Conservation (phyloP, 2,329 filamentous ascomycete species). For the Didymella pinodella region DNA sequence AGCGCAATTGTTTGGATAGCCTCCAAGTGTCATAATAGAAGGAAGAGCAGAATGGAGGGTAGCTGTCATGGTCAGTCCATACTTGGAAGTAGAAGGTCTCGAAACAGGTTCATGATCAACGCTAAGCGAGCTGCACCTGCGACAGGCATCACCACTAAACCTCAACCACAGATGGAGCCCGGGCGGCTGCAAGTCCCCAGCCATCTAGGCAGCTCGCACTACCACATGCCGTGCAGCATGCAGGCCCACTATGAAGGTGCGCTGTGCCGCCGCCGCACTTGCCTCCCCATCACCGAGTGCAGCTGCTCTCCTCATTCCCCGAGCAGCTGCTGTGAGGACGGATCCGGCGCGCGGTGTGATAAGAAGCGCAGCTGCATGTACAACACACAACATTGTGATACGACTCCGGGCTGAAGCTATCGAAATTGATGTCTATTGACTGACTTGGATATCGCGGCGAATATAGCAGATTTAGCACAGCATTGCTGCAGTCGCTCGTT, state of each 20-base stretch:
- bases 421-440: slow-evolving; percentile 2
- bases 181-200: slow-evolving; percentile 1
- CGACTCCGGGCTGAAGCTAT: not conserved
- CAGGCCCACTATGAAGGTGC: slow-evolving; percentile 5
- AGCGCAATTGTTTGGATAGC: not conserved
- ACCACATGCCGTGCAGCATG: slow-evolving; percentile 6
- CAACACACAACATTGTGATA: slow-evolving; percentile 13
- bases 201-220: slow-evolving; percentile 9
- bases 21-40: not conserved
- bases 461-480: slow-evolving; percentile 8
- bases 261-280: slow-evolving; percentile 13
- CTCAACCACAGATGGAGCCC: slow-evolving; percentile 3
- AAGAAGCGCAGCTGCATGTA: slow-evolving; percentile 8
- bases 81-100: not conserved
- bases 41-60: not conserved
- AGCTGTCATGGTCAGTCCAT: not conserved
- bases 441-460: slow-evolving; percentile 7
- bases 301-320: slow-evolving; percentile 19
- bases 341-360: slow-evolving; percentile 13
- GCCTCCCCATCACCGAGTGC: slow-evolving; percentile 7
- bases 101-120: slow-evolving; percentile 1
- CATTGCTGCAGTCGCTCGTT: slow-evolving; percentile 5
- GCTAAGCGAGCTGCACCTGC: slow-evolving; percentile 13
- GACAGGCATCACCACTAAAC: slow-evolving; percentile 10
- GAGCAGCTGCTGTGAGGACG: slow-evolving; percentile 10